Evolutionary conservation across 768 basidiomycete genomes (phyloP).

Genomic region (Arthromyces matolae): DNA sequence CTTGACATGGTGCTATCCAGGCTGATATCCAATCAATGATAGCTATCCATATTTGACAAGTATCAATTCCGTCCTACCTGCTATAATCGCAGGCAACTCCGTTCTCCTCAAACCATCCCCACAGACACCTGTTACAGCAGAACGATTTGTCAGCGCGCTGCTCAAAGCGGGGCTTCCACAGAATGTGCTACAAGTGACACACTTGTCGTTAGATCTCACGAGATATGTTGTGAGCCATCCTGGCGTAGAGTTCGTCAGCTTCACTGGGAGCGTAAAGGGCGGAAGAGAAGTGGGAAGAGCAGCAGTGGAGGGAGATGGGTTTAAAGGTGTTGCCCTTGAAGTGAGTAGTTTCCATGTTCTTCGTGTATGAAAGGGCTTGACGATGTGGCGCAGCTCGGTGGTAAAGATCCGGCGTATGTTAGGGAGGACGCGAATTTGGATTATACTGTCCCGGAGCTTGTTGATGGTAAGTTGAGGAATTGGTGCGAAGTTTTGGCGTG

Average conservation of each 20-base stretch:
- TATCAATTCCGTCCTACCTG: conserved; percentile 90
- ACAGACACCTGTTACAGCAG: conserved; percentile 88
- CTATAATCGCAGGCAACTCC: conserved; percentile 85
- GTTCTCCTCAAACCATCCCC: conserved; percentile 95
- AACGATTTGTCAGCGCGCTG: conserved; percentile 70
- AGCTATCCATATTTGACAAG: conserved; percentile 89
- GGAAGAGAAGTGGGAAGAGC: conserved; percentile 72
- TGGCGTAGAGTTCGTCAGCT: conserved; percentile 75
- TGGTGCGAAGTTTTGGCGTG: background rate
- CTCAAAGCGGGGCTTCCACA: conserved; percentile 74
- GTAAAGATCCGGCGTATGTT: conserved; percentile 98
- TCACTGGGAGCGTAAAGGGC: conserved; percentile 82
- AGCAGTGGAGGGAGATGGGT: conserved; percentile 60
- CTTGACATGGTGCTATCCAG: background rate
- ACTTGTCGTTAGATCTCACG: conserved; percentile 63
- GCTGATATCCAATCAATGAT: conserved; percentile 1
- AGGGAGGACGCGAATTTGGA: conserved; percentile 79
- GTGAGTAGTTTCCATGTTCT: conserved; percentile 31
- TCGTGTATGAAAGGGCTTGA: background rate
- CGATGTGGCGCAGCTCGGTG: conserved; percentile 63
- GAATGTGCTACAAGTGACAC: conserved; percentile 70
- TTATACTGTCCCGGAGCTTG: conserved; percentile 81
- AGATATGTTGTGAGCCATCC: conserved; percentile 60
- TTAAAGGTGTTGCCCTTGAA: conserved; percentile 88
- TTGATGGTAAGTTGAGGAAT: conserved; percentile 64